These are phyloP conservation scores for Tetrapisispora phaffii DNA, from an alignment of 805 yeast genomes.

Conservation along the genomic window DNA sequence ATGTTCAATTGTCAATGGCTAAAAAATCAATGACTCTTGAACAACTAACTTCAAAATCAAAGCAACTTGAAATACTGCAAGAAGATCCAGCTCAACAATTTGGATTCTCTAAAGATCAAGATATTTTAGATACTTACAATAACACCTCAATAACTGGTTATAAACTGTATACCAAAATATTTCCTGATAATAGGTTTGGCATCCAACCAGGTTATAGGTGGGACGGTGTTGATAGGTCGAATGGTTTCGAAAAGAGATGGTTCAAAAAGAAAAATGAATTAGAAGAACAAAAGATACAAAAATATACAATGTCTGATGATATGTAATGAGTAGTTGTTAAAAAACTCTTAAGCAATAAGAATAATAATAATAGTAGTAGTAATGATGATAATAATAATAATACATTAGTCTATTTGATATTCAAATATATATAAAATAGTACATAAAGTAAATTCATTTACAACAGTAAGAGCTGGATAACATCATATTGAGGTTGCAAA, in stretches of 20 bases:
- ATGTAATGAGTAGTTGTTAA: constrained; percentile 9
- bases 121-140: too few relatives aligned
- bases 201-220: constrained; percentile 74
- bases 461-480: too few relatives aligned
- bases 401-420: not conserved
- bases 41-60: not conserved
- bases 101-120: not conserved
- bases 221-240: constrained; percentile 89
- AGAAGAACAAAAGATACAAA: constrained; percentile 25
- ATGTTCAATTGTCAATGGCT: constrained; percentile 26
- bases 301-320: constrained; percentile 34
- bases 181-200: constrained; percentile 62
- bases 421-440: not conserved
- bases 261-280: constrained; percentile 35
- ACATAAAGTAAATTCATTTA: too few relatives aligned
- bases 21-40: constrained; percentile 1
- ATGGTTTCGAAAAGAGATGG: constrained; percentile 70
- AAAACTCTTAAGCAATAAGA: too few relatives aligned
- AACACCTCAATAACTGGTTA: constrained; percentile 33
- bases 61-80: not conserved
- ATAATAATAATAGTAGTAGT: too few relatives aligned
- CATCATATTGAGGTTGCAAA: too few relatives aligned
- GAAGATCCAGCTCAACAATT: constrained; percentile 2
- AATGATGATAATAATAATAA: not conserved
- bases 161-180: constrained; percentile 38